phyloP scores from a whole-genome alignment of 208 protist species.

The Acanthamoeba sp. region DNA sequence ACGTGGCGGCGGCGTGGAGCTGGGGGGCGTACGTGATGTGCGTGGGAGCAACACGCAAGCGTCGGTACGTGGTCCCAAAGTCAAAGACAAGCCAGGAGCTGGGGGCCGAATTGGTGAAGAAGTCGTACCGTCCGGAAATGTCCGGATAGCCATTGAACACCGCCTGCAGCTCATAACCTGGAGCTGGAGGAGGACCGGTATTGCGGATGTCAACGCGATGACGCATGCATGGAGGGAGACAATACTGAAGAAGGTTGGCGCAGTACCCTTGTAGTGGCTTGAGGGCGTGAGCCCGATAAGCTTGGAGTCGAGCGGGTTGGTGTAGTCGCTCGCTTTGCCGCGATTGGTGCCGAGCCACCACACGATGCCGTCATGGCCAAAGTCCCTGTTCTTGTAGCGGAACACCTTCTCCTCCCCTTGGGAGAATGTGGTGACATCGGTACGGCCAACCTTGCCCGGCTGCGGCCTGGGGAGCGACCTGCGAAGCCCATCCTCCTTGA shows the following conservation, averaged over 20 bases:
- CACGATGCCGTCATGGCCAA: background rate
- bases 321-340: background rate
- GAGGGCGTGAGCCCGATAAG: slow-evolving; percentile 6
- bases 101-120: background rate
- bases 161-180: background rate
- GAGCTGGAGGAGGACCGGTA: no score
- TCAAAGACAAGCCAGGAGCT: slow-evolving; percentile 20
- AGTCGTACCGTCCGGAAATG: background rate
- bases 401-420: slow-evolving; percentile 28
- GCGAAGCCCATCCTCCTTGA: background rate
- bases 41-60: background rate
- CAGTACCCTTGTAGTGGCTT: no score
- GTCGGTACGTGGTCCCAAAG: background rate
- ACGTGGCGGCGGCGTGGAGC: background rate
- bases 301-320: background rate
- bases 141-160: background rate
- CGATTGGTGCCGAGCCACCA: slow-evolving; percentile 24
- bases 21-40: slow-evolving; percentile 24
- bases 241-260: no score
- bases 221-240: no score
- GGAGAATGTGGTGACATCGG: no score
- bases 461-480: background rate
- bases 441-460: background rate
- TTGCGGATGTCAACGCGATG: no score
- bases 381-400: slow-evolving; percentile 27